Evolutionary conservation across 139 green algal species (phyloP), one percentile per base, ranked within the genome.

Genomic region (Closterium sp.): DNA sequence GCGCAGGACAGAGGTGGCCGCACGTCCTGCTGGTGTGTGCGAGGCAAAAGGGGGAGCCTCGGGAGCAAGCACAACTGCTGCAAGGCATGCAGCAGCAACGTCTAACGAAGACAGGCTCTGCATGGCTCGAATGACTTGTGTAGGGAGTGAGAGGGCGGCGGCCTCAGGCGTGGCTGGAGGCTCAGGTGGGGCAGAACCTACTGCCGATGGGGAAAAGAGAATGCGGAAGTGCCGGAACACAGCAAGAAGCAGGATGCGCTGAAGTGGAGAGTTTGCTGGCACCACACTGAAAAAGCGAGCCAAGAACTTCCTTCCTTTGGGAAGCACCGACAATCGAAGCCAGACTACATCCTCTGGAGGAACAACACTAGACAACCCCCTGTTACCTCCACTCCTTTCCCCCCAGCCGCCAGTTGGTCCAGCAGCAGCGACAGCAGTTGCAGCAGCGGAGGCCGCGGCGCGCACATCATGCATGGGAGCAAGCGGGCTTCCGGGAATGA

Each of bases 261-360:
- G 70, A 9, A 93, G 31, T 30, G 91, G n/a, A 6, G 89, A 91
- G 85, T 27, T 70, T 10, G 89, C 28, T 42, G 62, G 62, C 86
- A 94, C 84, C 85, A 94, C 45, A 9, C 30, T 70, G 30, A 93
- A 28, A 62, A 93, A 94, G 3, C 92, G 89, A n/a, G 92, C 92
- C 22, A 94, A 9, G 13, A 94, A 84, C 88, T 93, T 93, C 11
- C 92, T 91, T 19, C 92, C 92, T 30, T 94, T 94, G 19, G 89
- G 70, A 19, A 93, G 42, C 2, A 45, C 38, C 9, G 38, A 45
- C 38, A 45, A 45, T 45, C 38, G 38, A 45, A 45, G 38, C 31
- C 93, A 94, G 22, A 94, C 92, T 32, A 93, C 89, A 29, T 94
- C 91, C 28, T 93, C 91, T 45, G 38, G 38, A 45, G 38, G 38